Base-by-base conservation (phyloP, 2,329 filamentous ascomycete species). In the Lecanoromycetidae sp. region DNA sequence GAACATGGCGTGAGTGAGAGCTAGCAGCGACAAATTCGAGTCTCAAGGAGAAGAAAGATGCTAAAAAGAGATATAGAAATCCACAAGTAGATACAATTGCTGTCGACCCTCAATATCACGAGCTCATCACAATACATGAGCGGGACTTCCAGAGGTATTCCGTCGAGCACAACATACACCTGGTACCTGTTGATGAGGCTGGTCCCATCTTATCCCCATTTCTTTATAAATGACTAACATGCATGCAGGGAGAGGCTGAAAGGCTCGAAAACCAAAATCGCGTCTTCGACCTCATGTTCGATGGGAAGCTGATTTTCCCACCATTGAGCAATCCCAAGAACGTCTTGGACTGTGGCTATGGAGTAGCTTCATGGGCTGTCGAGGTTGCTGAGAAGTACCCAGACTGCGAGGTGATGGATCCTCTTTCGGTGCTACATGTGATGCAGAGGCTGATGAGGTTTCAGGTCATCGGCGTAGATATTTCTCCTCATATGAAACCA, bases 341-440 rank as follows among this genome's bases (percentile, higher is more conserved):
- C 57, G 72, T 87, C 34, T 69, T 87, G 23, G 83, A 87, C 49
- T 86, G 81, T 56, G 83, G 83, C 0, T 83, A 77, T 61, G 83
- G 83, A 33, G 71, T 77, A n/a, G 82, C 72, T 33, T 70, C 76
- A 39, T 87, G 83, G 83, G 80, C 82, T 19, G 65, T 76, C 27
- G 79, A 82, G 20, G 78, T 83, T 44, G 82, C 82, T 38, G 72
- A 76, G 57, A 67, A 73, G 52, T 68, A 80, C 63, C 80, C 80
- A 40, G 64, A 70, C 51, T 81, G 77, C 58, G 74, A 84, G 69
- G 82, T 84, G 59, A 57, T 68, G 59, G 22, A 19, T 13, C 10
- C 15, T 20, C 22, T 33, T 35, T 33, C 23, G 33, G 15, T 25
- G 13, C 23, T 12, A 15, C 23, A 3, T 9, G 29, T 17, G 17